A percentile compares a stretch with the other conserved stretches of the same genome.
Conservation (phyloP, 345 rosid genomes). For the Luvunga scandens region DNA sequence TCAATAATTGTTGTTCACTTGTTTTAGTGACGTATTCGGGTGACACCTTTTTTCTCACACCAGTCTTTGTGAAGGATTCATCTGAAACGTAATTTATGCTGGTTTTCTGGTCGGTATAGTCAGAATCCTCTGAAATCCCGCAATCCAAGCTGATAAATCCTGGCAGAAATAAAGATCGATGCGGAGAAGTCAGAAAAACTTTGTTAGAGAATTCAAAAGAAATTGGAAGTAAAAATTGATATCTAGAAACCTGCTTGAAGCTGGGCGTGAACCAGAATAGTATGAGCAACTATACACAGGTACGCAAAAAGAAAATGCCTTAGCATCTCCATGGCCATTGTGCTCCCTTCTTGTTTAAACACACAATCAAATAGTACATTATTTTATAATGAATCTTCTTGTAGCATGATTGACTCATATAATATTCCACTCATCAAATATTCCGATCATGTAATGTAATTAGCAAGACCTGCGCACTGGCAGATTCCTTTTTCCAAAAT, state of each 20-base stretch:
- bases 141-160: constrained; percentile 23
- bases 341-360: neutral
- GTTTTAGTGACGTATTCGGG: neutral
- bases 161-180: neutral
- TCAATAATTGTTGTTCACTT: too few relatives aligned
- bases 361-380: too few relatives aligned
- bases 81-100: constrained; percentile 15
- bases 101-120: neutral
- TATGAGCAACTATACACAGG: neutral
- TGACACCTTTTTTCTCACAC: neutral
- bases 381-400: too few relatives aligned
- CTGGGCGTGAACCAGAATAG: neutral
- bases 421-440: neutral
- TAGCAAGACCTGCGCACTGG: neutral
- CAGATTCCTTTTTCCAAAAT: neutral
- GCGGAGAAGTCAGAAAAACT: too few relatives aligned
- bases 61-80: neutral
- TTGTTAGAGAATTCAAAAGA: too few relatives aligned
- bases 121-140: neutral
- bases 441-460: too few relatives aligned
- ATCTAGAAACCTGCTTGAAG: neutral
- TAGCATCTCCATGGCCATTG: neutral
- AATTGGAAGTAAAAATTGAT: neutral
- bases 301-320: neutral
- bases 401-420: neutral